Percentiles rank a stretch among this genome's conserved stretches.
Conservation (phyloP, 192 early-diverging fungal genomes). For the Entrophospora sp. region DNA sequence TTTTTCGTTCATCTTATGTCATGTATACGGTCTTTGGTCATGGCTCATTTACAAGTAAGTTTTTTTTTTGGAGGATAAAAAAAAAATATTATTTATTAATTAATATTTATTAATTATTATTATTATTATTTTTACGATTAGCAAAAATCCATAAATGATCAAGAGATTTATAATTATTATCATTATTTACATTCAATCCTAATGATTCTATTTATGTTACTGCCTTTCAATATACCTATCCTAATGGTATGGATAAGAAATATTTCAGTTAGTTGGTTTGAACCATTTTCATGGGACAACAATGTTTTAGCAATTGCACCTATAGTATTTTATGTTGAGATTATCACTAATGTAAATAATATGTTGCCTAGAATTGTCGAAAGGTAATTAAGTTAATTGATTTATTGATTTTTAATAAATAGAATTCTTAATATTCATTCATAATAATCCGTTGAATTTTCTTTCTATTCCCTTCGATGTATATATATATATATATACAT, state of each 20-base stretch:
- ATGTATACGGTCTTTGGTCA: conserved; percentile 36
- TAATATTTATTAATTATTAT: too few relatives aligned
- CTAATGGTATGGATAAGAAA: conserved; percentile 76
- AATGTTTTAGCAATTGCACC: conserved; percentile 48
- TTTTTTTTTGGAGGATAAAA: too few relatives aligned
- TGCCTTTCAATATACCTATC: conserved; percentile 69
- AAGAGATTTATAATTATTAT: conserved; percentile 39
- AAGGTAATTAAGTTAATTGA: conserved; percentile 2
- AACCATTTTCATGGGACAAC: conserved; percentile 71
- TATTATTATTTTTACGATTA: too few relatives aligned
- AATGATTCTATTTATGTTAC: conserved; percentile 56
- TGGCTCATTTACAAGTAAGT: conserved; percentile 26
- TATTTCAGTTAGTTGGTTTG: conserved; percentile 71
- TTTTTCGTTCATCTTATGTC: conserved; percentile 47
- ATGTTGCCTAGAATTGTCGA: conserved; percentile 48
- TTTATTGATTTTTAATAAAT: not conserved
- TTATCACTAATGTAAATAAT: conserved; percentile 40
- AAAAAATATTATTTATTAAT: not conserved
- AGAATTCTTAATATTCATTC: not conserved
- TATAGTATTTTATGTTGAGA: conserved; percentile 49
- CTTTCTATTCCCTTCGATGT: not conserved
- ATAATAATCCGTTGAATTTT: not conserved
- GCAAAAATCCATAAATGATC: conserved; percentile 15
- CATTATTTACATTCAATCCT: conserved; percentile 62
- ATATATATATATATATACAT: too few relatives aligned